These are phyloP conservation scores for Penicillium sumatraense DNA, from an alignment of 2,329 filamentous ascomycete genomes.

Conservation along the genomic window DNA sequence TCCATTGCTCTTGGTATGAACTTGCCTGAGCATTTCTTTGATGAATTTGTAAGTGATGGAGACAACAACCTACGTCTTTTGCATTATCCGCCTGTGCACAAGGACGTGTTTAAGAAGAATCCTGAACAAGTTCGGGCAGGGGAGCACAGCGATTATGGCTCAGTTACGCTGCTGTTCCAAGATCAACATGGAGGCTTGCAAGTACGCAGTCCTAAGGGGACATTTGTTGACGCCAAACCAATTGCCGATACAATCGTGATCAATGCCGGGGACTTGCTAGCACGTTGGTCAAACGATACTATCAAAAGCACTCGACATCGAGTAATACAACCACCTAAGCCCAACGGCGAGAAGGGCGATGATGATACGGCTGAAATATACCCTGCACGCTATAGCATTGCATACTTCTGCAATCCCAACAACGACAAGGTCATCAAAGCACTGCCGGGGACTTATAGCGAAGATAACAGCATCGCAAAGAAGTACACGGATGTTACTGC, in stretches of 20 bases:
- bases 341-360: conserved; percentile 39
- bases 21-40: conserved; percentile 74
- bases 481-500: conserved; percentile 80
- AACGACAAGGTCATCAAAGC: conserved; percentile 76
- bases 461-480: conserved; percentile 64
- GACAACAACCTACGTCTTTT: conserved; percentile 75
- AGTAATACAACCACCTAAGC: conserved; percentile 80
- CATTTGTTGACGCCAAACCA: conserved; percentile 81
- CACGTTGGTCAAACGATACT: conserved; percentile 86
- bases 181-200: conserved; percentile 63
- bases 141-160: conserved; percentile 71
- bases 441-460: conserved; percentile 74
- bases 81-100: conserved; percentile 74
- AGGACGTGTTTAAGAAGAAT: conserved; percentile 67
- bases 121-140: conserved; percentile 75
- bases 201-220: conserved; percentile 72
- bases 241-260: conserved; percentile 82
- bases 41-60: conserved; percentile 70
- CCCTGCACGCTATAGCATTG: conserved; percentile 82
- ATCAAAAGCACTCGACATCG: conserved; percentile 91
- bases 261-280: conserved; percentile 85
- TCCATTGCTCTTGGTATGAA: conserved; percentile 83
- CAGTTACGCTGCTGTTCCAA: conserved; percentile 60
- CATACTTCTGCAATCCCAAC: conserved; percentile 92
- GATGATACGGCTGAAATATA: conserved; percentile 55